A percentile compares a stretch with the other conserved stretches of the same genome.
Conservation (phyloP, 306 rosid genomes). For the cucumber (Cucumis sativus) region DNA sequence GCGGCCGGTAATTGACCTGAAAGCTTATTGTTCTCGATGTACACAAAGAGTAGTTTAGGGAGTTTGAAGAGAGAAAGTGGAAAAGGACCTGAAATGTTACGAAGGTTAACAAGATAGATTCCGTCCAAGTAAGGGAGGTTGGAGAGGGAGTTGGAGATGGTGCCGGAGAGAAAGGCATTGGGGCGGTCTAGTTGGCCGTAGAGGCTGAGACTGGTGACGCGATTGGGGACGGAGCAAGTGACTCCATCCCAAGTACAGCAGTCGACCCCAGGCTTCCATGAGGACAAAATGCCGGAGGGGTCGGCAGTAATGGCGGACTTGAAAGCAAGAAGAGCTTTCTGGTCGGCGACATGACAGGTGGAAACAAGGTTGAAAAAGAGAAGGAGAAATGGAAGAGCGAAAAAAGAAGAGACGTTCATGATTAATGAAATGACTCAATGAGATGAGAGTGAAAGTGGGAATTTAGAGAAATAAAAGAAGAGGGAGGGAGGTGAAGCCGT, state of each 20-base stretch:
- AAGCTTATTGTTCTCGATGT: slow-evolving; percentile 49
- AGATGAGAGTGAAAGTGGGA: background rate
- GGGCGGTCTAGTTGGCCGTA: slow-evolving; percentile 26
- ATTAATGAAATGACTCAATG: background rate
- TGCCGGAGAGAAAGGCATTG: slow-evolving; percentile 30
- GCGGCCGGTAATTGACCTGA: slow-evolving; percentile 49
- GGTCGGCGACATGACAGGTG: slow-evolving; percentile 50
- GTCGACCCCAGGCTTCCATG: slow-evolving; percentile 51
- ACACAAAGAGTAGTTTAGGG: slow-evolving; percentile 30
- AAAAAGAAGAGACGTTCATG: background rate
- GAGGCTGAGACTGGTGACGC: slow-evolving; percentile 30
- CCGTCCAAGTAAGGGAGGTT: slow-evolving; percentile 38
- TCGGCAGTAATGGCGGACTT: slow-evolving; percentile 61
- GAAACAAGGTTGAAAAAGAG: slow-evolving; percentile 2
- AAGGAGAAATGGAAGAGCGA: slow-evolving; percentile 3
- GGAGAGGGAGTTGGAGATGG: slow-evolving; percentile 46
- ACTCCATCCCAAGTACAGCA: slow-evolving; percentile 71
- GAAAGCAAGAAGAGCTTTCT: slow-evolving; percentile 51
- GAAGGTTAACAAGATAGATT: slow-evolving; percentile 41
- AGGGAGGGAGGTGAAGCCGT: background rate
- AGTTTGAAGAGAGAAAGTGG: slow-evolving; percentile 27
- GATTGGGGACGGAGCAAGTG: slow-evolving; percentile 22
- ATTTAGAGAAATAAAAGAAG: background rate
- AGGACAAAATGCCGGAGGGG: slow-evolving; percentile 41
- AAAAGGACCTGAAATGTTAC: slow-evolving; percentile 48